These are phyloP conservation scores for Geosiphon pyriformis DNA, from an alignment of 192 early-diverging fungal species.

Conservation along the genomic window DNA sequence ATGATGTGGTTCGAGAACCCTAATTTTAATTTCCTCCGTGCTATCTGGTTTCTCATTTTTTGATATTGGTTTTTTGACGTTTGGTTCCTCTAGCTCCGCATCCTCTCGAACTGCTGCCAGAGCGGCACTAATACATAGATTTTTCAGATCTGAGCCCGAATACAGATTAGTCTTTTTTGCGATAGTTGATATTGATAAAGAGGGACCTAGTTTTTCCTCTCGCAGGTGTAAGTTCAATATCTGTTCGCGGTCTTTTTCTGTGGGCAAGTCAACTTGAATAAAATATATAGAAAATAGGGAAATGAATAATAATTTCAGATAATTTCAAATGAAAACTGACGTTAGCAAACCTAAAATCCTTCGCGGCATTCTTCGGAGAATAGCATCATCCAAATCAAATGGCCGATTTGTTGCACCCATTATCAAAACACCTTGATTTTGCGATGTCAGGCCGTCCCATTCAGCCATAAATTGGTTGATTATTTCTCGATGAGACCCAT, in stretches of 20 bases:
- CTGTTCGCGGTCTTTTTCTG: constrained; percentile 60
- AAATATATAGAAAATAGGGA: background rate
- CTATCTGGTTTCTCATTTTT: constrained; percentile 13
- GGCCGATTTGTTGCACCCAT: constrained; percentile 95
- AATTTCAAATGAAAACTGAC: background rate
- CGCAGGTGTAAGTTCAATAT: constrained; percentile 74
- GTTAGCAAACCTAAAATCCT: constrained; percentile 64
- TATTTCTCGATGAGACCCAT: constrained; percentile 68
- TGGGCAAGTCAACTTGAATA: constrained; percentile 91
- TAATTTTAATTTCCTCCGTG: background rate
- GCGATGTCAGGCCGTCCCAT: constrained; percentile 83
- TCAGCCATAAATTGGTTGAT: constrained; percentile 97
- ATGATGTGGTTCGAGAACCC: constrained; percentile 52
- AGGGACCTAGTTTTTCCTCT: constrained; percentile 64
- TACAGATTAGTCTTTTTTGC: constrained; percentile 71
- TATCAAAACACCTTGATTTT: constrained; percentile 75
- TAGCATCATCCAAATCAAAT: constrained; percentile 96
- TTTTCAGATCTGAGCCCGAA: constrained; percentile 94
- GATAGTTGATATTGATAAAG: constrained; percentile 56
- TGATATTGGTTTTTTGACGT: constrained; percentile 7
- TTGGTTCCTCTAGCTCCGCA: constrained; percentile 42
- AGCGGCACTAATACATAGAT: constrained; percentile 86
- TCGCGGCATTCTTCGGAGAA: constrained; percentile 85
- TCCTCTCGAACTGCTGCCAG: constrained; percentile 58
- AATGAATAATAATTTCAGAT: constrained; percentile 4